Evolutionary conservation across 768 basidiomycete genomes (phyloP).

Genomic region (Suillus sp.): DNA sequence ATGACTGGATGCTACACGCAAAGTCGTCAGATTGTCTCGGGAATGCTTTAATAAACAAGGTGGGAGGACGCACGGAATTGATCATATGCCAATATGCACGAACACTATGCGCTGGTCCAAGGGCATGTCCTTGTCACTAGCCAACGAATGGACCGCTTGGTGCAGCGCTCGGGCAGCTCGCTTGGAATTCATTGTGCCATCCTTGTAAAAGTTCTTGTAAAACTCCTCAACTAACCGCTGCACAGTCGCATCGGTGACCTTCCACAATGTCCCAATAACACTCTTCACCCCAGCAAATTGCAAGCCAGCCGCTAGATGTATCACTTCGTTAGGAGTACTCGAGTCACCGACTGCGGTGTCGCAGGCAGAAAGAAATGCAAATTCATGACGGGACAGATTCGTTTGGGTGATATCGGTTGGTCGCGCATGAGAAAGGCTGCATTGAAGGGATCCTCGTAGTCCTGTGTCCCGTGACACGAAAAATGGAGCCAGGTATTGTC

Average conservation of each 20-base stretch:
- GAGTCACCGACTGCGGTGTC: conserved; percentile 1
- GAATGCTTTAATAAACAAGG: background rate
- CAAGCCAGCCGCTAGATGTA: background rate
- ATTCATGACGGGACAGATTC: conserved; percentile 6
- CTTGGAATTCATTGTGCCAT: background rate
- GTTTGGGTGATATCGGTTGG: conserved; percentile 7
- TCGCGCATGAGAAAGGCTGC: conserved; percentile 9
- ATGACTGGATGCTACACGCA: background rate
- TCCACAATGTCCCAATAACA: background rate
- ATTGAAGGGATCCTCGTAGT: conserved; percentile 15
- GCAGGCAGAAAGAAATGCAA: conserved; percentile 24
- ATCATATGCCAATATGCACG: background rate
- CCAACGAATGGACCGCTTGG: background rate
- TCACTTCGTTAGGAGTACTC: background rate
- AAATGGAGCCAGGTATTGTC: conserved; percentile 21
- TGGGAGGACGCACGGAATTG: background rate
- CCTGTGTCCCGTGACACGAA: conserved; percentile 21
- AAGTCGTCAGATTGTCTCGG: background rate
- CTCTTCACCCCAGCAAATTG: background rate
- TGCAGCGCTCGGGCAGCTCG: background rate
- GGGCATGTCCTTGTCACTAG: background rate
- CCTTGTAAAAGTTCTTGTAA: background rate
- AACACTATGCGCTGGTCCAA: background rate
- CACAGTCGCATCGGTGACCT: background rate
- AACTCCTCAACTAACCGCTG: background rate